Evolutionary conservation across 2,329 filamentous ascomycete species (phyloP).

Genomic region (Exophiala sp.): DNA sequence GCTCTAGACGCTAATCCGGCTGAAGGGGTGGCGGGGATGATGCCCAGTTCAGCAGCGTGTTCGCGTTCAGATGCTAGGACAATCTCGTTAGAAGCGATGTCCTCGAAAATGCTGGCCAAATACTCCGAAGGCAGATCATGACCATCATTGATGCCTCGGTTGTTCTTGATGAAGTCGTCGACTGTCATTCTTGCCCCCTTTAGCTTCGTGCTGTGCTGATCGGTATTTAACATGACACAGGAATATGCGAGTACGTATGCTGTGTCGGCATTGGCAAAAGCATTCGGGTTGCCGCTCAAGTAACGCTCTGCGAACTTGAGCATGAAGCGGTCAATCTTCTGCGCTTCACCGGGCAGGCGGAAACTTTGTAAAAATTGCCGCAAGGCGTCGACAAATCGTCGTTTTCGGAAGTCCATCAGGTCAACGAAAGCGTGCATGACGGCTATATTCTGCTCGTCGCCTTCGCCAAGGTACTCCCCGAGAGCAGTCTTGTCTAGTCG

Average conservation of each 20-base stretch:
- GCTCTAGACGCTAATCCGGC: constrained; percentile 72
- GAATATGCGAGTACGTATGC: constrained; percentile 95
- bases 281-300: constrained; percentile 88
- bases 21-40: constrained; percentile 52
- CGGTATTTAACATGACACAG: constrained; percentile 93
- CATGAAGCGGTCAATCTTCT: constrained; percentile 99
- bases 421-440: constrained; percentile 99
- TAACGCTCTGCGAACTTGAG: constrained; percentile 97
- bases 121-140: constrained; percentile 92
- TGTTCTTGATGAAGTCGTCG: constrained; percentile 98
- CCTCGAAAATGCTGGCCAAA: constrained; percentile 79
- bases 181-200: constrained; percentile 80
- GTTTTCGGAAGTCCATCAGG: constrained; percentile 84
- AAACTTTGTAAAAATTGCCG: constrained; percentile 91
- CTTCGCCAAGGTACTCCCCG: constrained; percentile 91
- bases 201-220: constrained; percentile 86
- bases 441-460: constrained; percentile 85
- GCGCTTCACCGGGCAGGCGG: constrained; percentile 87
- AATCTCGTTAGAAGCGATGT: constrained; percentile 87
- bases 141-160: constrained; percentile 94
- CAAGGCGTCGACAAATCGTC: constrained; percentile 85
- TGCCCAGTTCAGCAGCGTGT: constrained; percentile 73
- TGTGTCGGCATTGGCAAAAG: constrained; percentile 96
- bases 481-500: constrained; percentile 85
- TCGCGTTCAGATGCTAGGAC: constrained; percentile 89